A percentile compares a stretch with the other conserved stretches of the same genome.
Conservation (phyloP, 495 filamentous ascomycete genomes). For the Trypethelium eluteriae region DNA sequence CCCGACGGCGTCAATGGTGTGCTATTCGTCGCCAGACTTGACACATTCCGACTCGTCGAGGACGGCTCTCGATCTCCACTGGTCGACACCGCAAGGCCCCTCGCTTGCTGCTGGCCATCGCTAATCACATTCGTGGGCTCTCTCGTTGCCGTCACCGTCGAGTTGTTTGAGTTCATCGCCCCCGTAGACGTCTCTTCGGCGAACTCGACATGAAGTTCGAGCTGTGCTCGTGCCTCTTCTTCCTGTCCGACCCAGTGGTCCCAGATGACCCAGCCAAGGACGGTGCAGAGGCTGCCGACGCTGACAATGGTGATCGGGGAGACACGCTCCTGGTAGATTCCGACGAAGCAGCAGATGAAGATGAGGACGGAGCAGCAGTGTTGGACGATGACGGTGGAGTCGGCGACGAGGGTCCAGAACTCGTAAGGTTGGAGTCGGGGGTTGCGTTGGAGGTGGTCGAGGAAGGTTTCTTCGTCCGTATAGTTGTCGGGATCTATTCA, state of each 20-base stretch:
- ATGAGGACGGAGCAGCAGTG: conserved; percentile 91
- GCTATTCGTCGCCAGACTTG: not conserved
- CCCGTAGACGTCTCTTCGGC: conserved; percentile 32
- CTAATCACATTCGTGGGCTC: not conserved
- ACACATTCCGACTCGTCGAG: not conserved
- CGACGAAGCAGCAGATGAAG: conserved; percentile 88
- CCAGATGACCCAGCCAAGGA: conserved; percentile 84
- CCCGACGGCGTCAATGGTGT: not conserved
- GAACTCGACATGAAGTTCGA: conserved; percentile 29
- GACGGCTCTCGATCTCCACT: not conserved
- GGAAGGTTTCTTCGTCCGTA: conserved; percentile 90
- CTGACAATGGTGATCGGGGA: conserved; percentile 80
- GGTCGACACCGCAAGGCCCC: not conserved
- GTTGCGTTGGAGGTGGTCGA: conserved; percentile 92
- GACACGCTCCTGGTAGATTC: conserved; percentile 76
- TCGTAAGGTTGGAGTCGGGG: conserved; percentile 91
- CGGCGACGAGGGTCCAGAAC: conserved; percentile 93
- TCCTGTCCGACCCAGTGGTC: conserved; percentile 72
- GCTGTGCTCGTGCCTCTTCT: conserved; percentile 39
- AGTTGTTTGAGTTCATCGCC: not conserved
- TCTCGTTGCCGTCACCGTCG: not conserved
- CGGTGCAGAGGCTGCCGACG: conserved; percentile 72
- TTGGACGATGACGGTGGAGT: conserved; percentile 93
- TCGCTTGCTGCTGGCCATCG: not conserved
- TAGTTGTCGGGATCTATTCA: conserved; percentile 88